phyloP scores from a whole-genome alignment of 345 rosid genomes.

The Leavenworthia alabamica region DNA sequence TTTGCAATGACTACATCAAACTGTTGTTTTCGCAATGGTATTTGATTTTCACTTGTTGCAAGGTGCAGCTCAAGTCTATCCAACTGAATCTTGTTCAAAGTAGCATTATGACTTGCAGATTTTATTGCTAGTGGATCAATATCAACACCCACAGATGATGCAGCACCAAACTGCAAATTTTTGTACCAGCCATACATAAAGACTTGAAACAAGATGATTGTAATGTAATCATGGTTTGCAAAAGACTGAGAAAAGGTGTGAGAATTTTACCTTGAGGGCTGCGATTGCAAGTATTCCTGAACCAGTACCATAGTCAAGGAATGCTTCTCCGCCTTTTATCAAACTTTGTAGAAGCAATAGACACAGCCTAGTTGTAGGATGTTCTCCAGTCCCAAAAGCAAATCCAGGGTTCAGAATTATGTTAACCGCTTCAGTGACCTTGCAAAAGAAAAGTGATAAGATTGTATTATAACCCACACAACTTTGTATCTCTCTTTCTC shows the following conservation, averaged over 20 bases:
- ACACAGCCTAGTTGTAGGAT: conserved; percentile 70
- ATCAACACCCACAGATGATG: conserved; percentile 59
- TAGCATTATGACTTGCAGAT: conserved; percentile 58
- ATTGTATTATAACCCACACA: background rate
- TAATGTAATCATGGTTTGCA: background rate
- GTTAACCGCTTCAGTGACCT: conserved; percentile 61
- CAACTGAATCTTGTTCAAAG: conserved; percentile 48
- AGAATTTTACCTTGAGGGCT: conserved; percentile 57
- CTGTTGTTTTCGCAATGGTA: conserved; percentile 26
- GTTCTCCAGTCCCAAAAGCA: conserved; percentile 95
- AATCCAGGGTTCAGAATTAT: conserved; percentile 78
- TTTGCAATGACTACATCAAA: conserved; percentile 74
- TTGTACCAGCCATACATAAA: background rate
- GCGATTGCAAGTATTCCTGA: conserved; percentile 91
- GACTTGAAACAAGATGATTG: conserved; percentile 2
- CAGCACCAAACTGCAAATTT: conserved; percentile 64
- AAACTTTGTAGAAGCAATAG: conserved; percentile 48
- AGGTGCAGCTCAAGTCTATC: conserved; percentile 46
- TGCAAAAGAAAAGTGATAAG: background rate
- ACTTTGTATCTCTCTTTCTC: background rate
- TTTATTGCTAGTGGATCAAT: conserved; percentile 60
- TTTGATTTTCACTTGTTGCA: conserved; percentile 30
- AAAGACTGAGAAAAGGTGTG: background rate
- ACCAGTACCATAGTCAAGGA: conserved; percentile 91
- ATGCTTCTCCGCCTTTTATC: conserved; percentile 66